Base-by-base conservation (phyloP, 148 eudicot genomes). In the Nepenthes mirabilis region DNA sequence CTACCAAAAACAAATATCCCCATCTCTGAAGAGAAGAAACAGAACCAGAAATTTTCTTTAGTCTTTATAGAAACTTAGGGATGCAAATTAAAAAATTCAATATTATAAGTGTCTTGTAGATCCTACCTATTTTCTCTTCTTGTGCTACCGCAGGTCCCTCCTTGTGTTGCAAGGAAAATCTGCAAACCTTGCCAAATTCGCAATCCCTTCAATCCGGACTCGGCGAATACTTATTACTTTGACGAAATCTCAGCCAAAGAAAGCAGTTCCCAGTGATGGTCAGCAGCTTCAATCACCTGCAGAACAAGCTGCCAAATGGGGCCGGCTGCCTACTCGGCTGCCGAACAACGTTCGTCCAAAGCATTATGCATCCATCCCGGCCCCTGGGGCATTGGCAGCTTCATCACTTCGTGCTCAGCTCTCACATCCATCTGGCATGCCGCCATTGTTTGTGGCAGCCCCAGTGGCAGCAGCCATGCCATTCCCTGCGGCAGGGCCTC, bases 131-230 rank as follows among this genome's bases (percentile, higher is more conserved):
- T 2, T 53, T 32, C 14, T 53, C 56, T 53, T 3, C 14, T 53
- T 32, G 14, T 64, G 14, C 11, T 40, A 55, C 65, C 65, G 52
- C 59, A 82, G 85, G 65, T 83, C 89, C 53, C 66, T 80, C 71
- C 80, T 83, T 36, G 79, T 74, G 33, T 68, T 83, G 81, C 75
- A 78, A 75, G 83, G 89, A 59, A 78, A 65, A 54, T 83, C 81
- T 9, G 55, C 79, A 6, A 79, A 83, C 58, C 54, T 72, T 47
- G 61, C 83, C 54, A 70, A 67, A 60, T 79, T 77, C 14, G 83
- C 89, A 0, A 68, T 83, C 33, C 82, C 83, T 7, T 65, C 81
- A 35, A 23, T 69, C 51, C 67, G 60, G 33, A 83, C 69, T 63
- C 83, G 71, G 63, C 72, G 89, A 1, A 71, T 83, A 43, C 77